Percentiles rank a stretch among this genome's conserved stretches.
Conservation (phyloP, 768 basidiomycete genomes). For the Leucocoprinus sp. region DNA sequence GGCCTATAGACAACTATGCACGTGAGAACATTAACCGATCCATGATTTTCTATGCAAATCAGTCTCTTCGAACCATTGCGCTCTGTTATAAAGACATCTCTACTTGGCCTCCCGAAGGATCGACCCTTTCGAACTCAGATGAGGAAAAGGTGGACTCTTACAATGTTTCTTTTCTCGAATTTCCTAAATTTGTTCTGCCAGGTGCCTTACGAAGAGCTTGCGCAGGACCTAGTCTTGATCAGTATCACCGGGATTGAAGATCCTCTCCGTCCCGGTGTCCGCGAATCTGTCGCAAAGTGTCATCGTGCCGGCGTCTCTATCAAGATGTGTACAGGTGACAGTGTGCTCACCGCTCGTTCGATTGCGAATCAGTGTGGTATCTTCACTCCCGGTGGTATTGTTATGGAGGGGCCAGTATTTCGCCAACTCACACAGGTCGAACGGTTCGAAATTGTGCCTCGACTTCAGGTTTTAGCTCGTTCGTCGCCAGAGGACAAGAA, state of each 20-base stretch:
- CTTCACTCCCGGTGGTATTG: constrained; percentile 85
- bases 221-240: constrained; percentile 72
- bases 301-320: constrained; percentile 83
- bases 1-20: constrained; percentile 55
- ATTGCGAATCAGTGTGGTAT: constrained; percentile 97
- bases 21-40: constrained; percentile 83
- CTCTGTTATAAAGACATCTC: constrained; percentile 87
- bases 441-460: constrained; percentile 77
- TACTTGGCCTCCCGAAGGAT: constrained; percentile 69
- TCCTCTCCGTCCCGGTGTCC: constrained; percentile 85
- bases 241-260: constrained; percentile 95
- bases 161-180: constrained; percentile 5
- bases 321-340: constrained; percentile 99
- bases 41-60: constrained; percentile 97
- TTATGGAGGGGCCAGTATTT: constrained; percentile 98
- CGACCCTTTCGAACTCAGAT: constrained; percentile 26
- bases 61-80: constrained; percentile 89
- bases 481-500: constrained; percentile 98
- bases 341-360: constrained; percentile 90
- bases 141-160: constrained; percentile 42
- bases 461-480: constrained; percentile 92
- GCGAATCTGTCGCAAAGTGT: constrained; percentile 82
- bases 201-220: constrained; percentile 65
- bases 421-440: constrained; percentile 64
- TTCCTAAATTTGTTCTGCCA: constrained; percentile 18